A percentile compares a stretch with the other conserved stretches of the same genome.
These are phyloP conservation scores for Strobilomyces dryophilus DNA, from an alignment of 768 basidiomycete species.

Conservation along the genomic window DNA sequence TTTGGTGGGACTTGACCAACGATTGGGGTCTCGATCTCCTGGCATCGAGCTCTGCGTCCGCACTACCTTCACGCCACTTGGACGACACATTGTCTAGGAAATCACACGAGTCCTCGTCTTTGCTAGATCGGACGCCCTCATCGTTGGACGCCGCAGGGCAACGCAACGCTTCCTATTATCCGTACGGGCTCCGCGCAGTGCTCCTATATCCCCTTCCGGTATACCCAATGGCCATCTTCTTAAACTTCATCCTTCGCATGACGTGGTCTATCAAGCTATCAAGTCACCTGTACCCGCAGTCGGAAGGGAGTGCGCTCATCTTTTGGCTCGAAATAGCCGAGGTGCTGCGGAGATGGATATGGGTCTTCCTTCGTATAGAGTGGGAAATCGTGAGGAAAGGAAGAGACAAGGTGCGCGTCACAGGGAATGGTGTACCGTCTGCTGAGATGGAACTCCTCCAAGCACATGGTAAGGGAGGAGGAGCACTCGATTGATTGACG, in stretches of 20 bases:
- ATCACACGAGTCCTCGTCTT: conserved; percentile 5
- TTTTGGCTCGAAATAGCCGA: conserved; percentile 92
- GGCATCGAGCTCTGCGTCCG: conserved; percentile 34
- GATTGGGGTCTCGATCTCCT: conserved; percentile 94
- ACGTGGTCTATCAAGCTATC: conserved; percentile 93
- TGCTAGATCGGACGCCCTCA: conserved; percentile 9
- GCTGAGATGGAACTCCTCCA: conserved; percentile 15
- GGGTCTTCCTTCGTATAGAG: conserved; percentile 96
- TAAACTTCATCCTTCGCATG: conserved; percentile 86
- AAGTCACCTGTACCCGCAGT: conserved; percentile 72
- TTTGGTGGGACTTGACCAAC: conserved; percentile 99
- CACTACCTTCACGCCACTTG: conserved; percentile 46
- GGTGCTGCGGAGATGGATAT: conserved; percentile 89
- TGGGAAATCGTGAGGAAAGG: conserved; percentile 84
- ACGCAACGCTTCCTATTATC: conserved; percentile 39
- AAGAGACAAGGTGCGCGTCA: conserved; percentile 6
- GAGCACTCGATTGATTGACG: conserved; percentile 15
- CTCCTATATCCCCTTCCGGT: conserved; percentile 77
- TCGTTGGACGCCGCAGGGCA: conserved; percentile 14
- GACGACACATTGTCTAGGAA: conserved; percentile 19
- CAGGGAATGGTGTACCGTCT: conserved; percentile 3
- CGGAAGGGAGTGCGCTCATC: conserved; percentile 78
- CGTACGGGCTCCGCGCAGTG: conserved; percentile 69
- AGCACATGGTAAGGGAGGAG: conserved; percentile 11
- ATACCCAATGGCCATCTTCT: conserved; percentile 77